These are phyloP conservation scores for Aphanoascus verrucosus DNA, from an alignment of 2,329 filamentous ascomycete genomes.

Conservation along the genomic window DNA sequence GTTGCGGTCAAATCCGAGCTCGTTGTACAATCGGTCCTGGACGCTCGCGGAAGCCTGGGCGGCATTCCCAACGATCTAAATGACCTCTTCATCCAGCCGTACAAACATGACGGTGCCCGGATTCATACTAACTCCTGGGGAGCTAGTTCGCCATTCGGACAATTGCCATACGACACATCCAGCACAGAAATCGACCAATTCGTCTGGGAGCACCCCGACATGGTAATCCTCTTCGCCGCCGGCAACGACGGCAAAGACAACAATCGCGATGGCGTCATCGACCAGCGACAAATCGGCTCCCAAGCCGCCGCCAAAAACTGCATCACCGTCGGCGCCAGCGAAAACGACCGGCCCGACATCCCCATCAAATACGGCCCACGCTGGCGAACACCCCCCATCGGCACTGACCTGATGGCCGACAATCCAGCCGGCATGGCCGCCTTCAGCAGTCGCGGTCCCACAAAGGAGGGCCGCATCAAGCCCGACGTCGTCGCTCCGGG, in stretches of 20 bases:
- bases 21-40: slow-evolving; percentile 18
- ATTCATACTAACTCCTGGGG: slow-evolving; percentile 22
- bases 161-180: slow-evolving; percentile 15
- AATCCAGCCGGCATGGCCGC: slow-evolving; percentile 17
- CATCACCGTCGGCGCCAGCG: slow-evolving; percentile 22
- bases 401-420: slow-evolving; percentile 14
- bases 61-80: slow-evolving; percentile 17
- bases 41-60: slow-evolving; percentile 12
- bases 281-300: slow-evolving; percentile 16
- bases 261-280: slow-evolving; percentile 14
- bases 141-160: slow-evolving; percentile 1
- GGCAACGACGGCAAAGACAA: slow-evolving; percentile 18
- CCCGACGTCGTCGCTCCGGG: slow-evolving; percentile 21
- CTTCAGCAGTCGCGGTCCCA: slow-evolving; percentile 20
- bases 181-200: slow-evolving; percentile 18
- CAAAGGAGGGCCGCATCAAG: slow-evolving; percentile 17
- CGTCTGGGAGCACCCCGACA: slow-evolving; percentile 18
- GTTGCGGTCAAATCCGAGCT: slow-evolving; percentile 18
- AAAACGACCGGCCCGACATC: slow-evolving; percentile 18
- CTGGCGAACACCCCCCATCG: slow-evolving; percentile 10
- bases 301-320: slow-evolving; percentile 21
- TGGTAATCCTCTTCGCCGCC: slow-evolving; percentile 19
- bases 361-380: slow-evolving; percentile 10
- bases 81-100: slow-evolving; percentile 17
- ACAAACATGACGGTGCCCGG: slow-evolving; percentile 15